phyloP scores from a whole-genome alignment of 163 green algal genomes.

The Scenedesmus sp. region DNA sequence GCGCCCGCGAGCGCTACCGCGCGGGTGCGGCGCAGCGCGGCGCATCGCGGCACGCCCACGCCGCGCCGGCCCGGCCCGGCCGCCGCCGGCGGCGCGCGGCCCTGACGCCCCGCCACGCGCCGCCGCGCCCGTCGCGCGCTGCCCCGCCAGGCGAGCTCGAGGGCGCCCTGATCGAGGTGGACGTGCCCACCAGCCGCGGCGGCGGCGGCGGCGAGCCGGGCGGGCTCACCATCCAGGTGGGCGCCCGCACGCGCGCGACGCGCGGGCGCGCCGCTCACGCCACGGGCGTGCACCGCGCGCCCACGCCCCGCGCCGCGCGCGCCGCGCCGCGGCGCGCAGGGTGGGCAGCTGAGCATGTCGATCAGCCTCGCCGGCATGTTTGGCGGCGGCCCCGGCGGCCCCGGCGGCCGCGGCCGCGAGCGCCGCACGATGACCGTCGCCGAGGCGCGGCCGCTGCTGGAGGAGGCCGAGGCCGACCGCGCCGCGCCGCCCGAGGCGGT shows the following conservation, averaged over 20 bases:
- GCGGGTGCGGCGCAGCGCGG: no score
- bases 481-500: constrained; percentile 86
- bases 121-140: no score
- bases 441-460: constrained; percentile 76
- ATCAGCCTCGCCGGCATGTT: constrained; percentile 28
- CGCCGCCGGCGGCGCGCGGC: no score
- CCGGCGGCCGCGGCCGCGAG: constrained; percentile 31
- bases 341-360: constrained; percentile 18
- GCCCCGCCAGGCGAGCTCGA: constrained; percentile 59
- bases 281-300: not conserved
- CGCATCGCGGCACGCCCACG: no score
- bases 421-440: constrained; percentile 45
- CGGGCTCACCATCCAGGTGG: constrained; percentile 31
- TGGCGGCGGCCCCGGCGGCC: not conserved
- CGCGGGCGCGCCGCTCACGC: no score
- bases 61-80: no score
- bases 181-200: constrained; percentile 39
- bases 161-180: constrained; percentile 54
- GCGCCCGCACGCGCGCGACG: no score
- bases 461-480: constrained; percentile 89
- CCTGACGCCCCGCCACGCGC: no score
- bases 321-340: not conserved
- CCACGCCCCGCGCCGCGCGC: not conserved
- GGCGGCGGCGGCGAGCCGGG: not conserved
- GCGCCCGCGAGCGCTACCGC: constrained; percentile 6